Evolutionary conservation across 257 asterid genomes (phyloP).

Genomic region (Ilex aquifolium): DNA sequence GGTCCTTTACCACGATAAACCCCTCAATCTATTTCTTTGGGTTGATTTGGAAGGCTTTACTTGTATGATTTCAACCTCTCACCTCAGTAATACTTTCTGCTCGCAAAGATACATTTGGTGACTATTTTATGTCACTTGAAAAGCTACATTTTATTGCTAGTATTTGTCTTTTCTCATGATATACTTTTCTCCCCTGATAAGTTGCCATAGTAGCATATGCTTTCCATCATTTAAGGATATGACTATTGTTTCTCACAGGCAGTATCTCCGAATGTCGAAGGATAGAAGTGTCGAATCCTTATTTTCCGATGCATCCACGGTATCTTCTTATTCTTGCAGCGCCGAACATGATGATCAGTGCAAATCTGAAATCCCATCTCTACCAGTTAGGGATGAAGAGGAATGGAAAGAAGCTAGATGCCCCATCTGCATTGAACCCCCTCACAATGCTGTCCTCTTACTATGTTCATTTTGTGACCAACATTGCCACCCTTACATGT

Average conservation of each 20-base stretch:
- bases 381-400: constrained; percentile 31
- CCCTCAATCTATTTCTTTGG: too few species aligned
- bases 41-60: too few species aligned
- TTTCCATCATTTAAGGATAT: constrained; percentile 10
- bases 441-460: constrained; percentile 60
- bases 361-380: constrained; percentile 17
- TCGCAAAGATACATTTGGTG: too few species aligned
- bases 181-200: neutral
- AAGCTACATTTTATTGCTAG: too few species aligned
- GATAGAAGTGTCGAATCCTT: constrained; percentile 62
- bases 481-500: constrained; percentile 72
- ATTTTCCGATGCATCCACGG: constrained; percentile 31
- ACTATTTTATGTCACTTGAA: too few species aligned
- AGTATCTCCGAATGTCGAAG: constrained; percentile 50
- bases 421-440: constrained; percentile 70
- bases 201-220: constrained; percentile 3
- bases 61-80: too few species aligned
- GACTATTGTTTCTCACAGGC: neutral
- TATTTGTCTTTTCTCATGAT: neutral
- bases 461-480: constrained; percentile 53
- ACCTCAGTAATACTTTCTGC: too few species aligned
- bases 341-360: constrained; percentile 24
- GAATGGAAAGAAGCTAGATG: constrained; percentile 78
- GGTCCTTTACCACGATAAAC: too few species aligned
- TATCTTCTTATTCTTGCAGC: constrained; percentile 54